phyloP scores from a whole-genome alignment of 768 basidiomycete species.

The Trametes gibbosa region DNA sequence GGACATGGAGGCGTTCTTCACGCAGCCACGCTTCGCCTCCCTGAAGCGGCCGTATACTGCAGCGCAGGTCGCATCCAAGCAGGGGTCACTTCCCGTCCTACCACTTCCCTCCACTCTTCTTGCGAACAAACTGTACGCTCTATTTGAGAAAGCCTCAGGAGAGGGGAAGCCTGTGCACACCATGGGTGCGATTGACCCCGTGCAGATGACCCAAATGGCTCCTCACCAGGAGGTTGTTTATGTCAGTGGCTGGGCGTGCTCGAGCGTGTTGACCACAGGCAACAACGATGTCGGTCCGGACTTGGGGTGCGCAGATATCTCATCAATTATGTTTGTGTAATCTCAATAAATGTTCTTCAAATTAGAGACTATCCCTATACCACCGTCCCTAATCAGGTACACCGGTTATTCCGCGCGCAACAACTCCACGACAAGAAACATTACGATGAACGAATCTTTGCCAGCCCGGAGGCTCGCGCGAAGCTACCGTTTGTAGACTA shows the following conservation, averaged over 20 bases:
- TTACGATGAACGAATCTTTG: constrained; percentile 78
- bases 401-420: constrained; percentile 87
- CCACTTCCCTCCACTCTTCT: constrained; percentile 76
- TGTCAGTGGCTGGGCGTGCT: constrained; percentile 90
- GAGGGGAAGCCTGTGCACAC: constrained; percentile 78
- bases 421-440: constrained; percentile 92
- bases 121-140: constrained; percentile 78
- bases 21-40: constrained; percentile 65
- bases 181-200: constrained; percentile 90
- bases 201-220: constrained; percentile 96
- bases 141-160: constrained; percentile 60
- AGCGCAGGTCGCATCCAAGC: constrained; percentile 79
- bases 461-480: constrained; percentile 58
- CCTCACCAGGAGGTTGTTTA: constrained; percentile 83
- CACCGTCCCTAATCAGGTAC: constrained; percentile 94
- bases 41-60: constrained; percentile 82
- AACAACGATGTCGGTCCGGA: constrained; percentile 93
- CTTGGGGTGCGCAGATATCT: constrained; percentile 55
- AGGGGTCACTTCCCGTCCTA: constrained; percentile 79
- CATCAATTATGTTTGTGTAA: not conserved
- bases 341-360: not conserved
- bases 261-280: constrained; percentile 83
- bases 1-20: constrained; percentile 71
- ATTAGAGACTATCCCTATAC: constrained; percentile 91
- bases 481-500: constrained; percentile 84